Evolutionary conservation across 208 protist species (phyloP).

Genomic region (Trypanosomatidae sp.): DNA sequence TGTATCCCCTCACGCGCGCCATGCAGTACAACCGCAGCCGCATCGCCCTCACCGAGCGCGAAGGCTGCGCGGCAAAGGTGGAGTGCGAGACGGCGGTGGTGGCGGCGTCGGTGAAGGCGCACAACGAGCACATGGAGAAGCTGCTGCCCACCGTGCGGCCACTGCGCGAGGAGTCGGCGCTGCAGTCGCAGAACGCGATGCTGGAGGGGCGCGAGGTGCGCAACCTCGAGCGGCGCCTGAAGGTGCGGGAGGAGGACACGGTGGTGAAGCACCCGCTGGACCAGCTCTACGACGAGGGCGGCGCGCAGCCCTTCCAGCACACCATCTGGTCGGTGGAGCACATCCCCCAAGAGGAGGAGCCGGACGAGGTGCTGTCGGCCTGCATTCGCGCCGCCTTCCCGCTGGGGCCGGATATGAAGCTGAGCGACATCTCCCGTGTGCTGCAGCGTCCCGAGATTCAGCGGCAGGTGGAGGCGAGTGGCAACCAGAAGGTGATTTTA

Average conservation of each 20-base stretch:
- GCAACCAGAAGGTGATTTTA: constrained; percentile 47
- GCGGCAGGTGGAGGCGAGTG: constrained; percentile 43
- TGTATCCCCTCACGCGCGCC: constrained; percentile 58
- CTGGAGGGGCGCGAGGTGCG: constrained; percentile 54
- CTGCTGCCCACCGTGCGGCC: constrained; percentile 64
- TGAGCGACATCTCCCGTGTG: constrained; percentile 53
- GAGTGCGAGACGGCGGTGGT: constrained; percentile 46
- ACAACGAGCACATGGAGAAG: constrained; percentile 36
- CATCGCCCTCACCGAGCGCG: constrained; percentile 21
- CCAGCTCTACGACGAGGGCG: constrained; percentile 79
- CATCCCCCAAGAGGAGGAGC: constrained; percentile 69
- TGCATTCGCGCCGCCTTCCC: no score
- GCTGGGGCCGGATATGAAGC: no score
- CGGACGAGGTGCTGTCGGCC: no score
- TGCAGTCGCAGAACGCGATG: constrained; percentile 56
- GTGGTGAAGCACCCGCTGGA: constrained; percentile 87
- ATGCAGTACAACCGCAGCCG: constrained; percentile 39
- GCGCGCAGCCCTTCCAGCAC: constrained; percentile 86
- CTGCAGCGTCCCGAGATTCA: constrained; percentile 63
- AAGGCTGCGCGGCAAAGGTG: constrained; percentile 21
- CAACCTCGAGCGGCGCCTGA: constrained; percentile 55
- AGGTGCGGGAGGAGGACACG: no score
- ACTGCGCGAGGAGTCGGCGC: constrained; percentile 66
- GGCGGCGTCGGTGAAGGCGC: constrained; percentile 26
- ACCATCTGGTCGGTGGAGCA: constrained; percentile 66